phyloP scores from a whole-genome alignment of 2,329 filamentous ascomycete genomes.

The Pezicula radicicola region DNA sequence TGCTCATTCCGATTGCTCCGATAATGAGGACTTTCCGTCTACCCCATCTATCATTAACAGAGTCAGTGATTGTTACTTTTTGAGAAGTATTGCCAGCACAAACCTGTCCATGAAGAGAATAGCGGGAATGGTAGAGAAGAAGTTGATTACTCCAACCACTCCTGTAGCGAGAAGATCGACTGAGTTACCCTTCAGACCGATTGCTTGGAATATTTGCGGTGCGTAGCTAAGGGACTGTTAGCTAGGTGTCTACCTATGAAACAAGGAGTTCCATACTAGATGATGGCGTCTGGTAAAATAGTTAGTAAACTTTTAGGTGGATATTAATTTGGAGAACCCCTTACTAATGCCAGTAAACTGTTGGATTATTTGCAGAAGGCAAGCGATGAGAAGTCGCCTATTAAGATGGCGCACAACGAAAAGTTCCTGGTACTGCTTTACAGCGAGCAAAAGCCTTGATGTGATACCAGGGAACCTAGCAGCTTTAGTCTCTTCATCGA shows the following conservation, averaged over 20 bases:
- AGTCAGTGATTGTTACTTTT: background rate
- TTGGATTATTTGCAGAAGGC: slow-evolving; percentile 37
- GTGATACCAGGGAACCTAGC: slow-evolving; percentile 49
- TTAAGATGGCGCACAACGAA: slow-evolving; percentile 54
- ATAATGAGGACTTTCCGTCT: slow-evolving; percentile 57
- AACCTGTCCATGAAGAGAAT: slow-evolving; percentile 51
- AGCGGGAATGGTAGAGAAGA: slow-evolving; percentile 61
- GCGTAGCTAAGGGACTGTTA: slow-evolving; percentile 29
- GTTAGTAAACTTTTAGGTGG: too few relatives aligned
- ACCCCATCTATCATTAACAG: slow-evolving; percentile 50
- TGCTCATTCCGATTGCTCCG: slow-evolving; percentile 64
- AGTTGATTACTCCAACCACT: slow-evolving; percentile 67
- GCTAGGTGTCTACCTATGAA: too few relatives aligned
- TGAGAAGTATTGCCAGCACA: too few relatives aligned
- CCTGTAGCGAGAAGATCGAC: slow-evolving; percentile 62
- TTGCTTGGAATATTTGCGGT: slow-evolving; percentile 50
- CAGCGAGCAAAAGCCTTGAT: slow-evolving; percentile 2
- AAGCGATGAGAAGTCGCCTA: slow-evolving; percentile 55
- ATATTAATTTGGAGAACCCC: too few relatives aligned
- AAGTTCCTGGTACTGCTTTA: slow-evolving; percentile 40
- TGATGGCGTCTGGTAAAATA: slow-evolving; percentile 41
- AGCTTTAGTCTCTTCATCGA: slow-evolving; percentile 50
- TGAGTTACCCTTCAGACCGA: slow-evolving; percentile 40
- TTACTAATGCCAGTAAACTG: slow-evolving; percentile 41
- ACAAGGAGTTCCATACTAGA: slow-evolving; percentile 26